Percentiles rank a stretch among this genome's conserved stretches.
These are phyloP conservation scores for Boletus tomentosulus DNA, from an alignment of 768 basidiomycete genomes.

Conservation along the genomic window DNA sequence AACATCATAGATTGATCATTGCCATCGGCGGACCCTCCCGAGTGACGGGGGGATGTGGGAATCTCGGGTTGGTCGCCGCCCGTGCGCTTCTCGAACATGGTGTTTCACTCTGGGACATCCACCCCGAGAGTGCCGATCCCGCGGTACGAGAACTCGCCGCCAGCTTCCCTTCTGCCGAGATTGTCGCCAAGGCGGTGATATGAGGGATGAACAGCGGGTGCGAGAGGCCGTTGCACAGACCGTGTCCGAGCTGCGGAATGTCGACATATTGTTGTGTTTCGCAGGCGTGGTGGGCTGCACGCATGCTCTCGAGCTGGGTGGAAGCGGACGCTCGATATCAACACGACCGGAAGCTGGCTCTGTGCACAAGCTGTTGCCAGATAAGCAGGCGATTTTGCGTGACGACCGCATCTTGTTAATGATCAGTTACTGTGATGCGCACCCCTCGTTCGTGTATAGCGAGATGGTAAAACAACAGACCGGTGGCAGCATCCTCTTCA, in stretches of 20 bases:
- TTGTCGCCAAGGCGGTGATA: conserved; percentile 31
- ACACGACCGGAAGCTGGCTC: conserved; percentile 42
- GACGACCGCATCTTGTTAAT: background rate
- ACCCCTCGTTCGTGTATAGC: conserved; percentile 15
- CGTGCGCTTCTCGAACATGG: conserved; percentile 45
- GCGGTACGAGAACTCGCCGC: conserved; percentile 19
- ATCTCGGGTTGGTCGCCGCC: conserved; percentile 34
- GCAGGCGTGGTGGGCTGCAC: conserved; percentile 38
- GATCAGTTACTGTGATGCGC: background rate
- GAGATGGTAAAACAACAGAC: conserved; percentile 40
- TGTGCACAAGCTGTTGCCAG: conserved; percentile 41
- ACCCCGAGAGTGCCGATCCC: conserved; percentile 4
- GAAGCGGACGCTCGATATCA: conserved; percentile 38
- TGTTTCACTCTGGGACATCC: conserved; percentile 26
- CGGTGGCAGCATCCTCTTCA: conserved; percentile 41
- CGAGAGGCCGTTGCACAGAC: conserved; percentile 28
- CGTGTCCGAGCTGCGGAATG: conserved; percentile 27
- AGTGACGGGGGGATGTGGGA: conserved; percentile 44
- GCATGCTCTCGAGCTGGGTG: conserved; percentile 35
- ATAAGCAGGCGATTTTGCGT: conserved; percentile 17
- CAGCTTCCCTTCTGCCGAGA: conserved; percentile 28
- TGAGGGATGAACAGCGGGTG: conserved; percentile 21
- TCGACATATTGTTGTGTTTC: conserved; percentile 40
- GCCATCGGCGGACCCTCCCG: background rate
- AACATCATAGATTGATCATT: background rate